Base-by-base conservation (phyloP, 2,329 filamentous ascomycete species). In the Diaporthe citri region DNA sequence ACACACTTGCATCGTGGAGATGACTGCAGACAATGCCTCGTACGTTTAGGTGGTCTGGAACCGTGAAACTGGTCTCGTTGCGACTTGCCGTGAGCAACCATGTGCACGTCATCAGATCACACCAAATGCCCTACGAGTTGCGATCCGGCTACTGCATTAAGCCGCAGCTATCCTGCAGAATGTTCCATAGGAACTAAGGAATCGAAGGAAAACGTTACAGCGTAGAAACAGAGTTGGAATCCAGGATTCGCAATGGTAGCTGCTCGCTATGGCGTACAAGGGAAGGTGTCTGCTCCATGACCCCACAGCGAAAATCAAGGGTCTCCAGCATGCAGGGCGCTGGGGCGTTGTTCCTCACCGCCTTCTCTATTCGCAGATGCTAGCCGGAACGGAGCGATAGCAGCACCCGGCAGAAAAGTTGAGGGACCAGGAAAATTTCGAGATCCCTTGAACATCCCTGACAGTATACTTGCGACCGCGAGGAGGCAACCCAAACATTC, bases 391-490 rank as follows among this genome's bases (percentile, higher is more conserved):
- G 12, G 36, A 12, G 60, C 60, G 9, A 48, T 4, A 31, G 15
- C 43, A 34, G 22, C 6, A 22, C 36, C 34, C 64, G 64, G 64
- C 64, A 69, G 64, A 69, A 69, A 69, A 69, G 48, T 22, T 55
- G 22, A 34, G 62, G 34, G 48, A 52, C n/a, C 48, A 69, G 64
- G 64, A 69, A 69, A 69, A 69, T 55, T 69, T 69, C 64, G 36
- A 41, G 64, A 55, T 69, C 48, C 64, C 31, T 69, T 69, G 46
- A 55, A 12, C 13, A 39, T 46, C 13, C 46, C 22, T 1, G 62
- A 2, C 8, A 52, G 12, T 17, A 22, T 13, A 28, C 15, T 20
- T 67, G 46, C 13, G 31, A 20, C 46, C 22, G 64, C 64, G 9
- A 2, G 17, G n/a, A 41, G 8, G 34, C 8, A 31, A 20, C 22